Conservation (phyloP, 2,329 filamentous ascomycete genomes). For the Fusarium nodosum region DNA sequence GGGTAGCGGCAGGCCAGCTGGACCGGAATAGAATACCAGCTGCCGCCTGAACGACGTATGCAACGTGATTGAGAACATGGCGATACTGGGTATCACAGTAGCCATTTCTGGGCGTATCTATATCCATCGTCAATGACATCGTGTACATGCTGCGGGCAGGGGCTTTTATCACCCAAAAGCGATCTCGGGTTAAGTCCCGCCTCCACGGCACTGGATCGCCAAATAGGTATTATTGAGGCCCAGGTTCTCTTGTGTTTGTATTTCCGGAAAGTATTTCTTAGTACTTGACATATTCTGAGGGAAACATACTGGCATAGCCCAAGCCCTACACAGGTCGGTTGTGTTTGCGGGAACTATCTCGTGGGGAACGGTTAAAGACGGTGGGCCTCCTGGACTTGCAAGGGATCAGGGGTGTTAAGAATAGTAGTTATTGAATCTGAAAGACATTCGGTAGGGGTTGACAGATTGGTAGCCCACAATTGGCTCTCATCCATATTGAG, state of each 20-base stretch:
- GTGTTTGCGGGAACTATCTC: background rate
- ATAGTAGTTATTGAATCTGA: background rate
- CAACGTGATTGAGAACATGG: background rate
- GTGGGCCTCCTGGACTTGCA: conserved; percentile 14
- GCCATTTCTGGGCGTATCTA: background rate
- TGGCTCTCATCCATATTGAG: background rate
- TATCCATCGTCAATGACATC: background rate
- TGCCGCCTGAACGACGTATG: background rate
- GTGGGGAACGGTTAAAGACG: background rate
- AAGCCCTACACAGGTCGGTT: background rate
- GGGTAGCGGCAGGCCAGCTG: background rate
- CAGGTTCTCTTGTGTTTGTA: background rate
- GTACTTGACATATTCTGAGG: too few species aligned
- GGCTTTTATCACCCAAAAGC: conserved; percentile 2
- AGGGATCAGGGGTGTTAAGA: background rate
- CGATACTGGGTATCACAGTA: background rate
- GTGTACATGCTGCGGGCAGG: conserved; percentile 5
- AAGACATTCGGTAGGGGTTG: background rate
- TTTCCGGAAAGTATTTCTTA: too few species aligned
- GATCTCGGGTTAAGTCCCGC: conserved; percentile 4
- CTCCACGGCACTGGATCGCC: conserved; percentile 7
- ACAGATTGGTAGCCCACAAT: background rate
- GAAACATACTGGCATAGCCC: too few species aligned
- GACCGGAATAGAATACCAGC: background rate
- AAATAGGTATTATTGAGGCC: background rate